Conservation (phyloP, 805 yeast species). For the Cyberlindnera veronae region DNA sequence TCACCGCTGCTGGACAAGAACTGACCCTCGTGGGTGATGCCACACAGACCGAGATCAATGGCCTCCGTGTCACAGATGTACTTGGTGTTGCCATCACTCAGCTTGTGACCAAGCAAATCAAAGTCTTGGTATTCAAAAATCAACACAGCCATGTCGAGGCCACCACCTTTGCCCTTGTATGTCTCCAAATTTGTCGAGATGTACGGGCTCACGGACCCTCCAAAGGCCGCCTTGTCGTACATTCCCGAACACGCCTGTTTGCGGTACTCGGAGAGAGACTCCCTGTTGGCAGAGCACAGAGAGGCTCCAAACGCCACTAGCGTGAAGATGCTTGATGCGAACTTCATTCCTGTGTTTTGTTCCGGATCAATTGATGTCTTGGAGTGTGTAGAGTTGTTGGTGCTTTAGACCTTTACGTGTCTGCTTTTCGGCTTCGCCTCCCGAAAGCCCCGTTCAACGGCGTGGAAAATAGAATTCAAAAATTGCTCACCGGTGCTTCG, state of each 20-base stretch:
- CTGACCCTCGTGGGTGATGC: slow-evolving; percentile 48
- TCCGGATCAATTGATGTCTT: neutral
- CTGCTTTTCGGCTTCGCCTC: no score
- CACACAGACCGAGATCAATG: slow-evolving; percentile 54
- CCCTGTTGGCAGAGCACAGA: slow-evolving; percentile 35
- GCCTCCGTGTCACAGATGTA: slow-evolving; percentile 78
- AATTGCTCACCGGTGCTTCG: neutral
- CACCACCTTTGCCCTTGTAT: slow-evolving; percentile 22
- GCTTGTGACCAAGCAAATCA: slow-evolving; percentile 55
- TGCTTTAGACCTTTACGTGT: no score
- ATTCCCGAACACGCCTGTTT: slow-evolving; percentile 85
- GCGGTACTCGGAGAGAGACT: slow-evolving; percentile 43
- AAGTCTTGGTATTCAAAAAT: slow-evolving; percentile 84
- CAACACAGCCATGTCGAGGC: slow-evolving; percentile 55
- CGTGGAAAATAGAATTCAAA: neutral
- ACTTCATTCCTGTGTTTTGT: neutral
- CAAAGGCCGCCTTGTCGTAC: slow-evolving; percentile 84
- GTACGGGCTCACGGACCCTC: slow-evolving; percentile 68
- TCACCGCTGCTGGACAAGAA: slow-evolving; percentile 52
- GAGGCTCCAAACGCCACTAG: slow-evolving; percentile 1
- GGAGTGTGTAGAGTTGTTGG: no score
- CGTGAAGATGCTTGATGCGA: neutral
- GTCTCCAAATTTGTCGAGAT: slow-evolving; percentile 45
- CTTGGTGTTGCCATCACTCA: slow-evolving; percentile 41
- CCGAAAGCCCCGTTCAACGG: no score